phyloP scores from a whole-genome alignment of 306 rosid species.

The apple (Malus domestica) region ASM211411v1 NC_041800.1:28470233-28470732 shows the following conservation, averaged over 20 bases:
- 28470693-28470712: constrained; percentile 82
- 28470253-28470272: no score
- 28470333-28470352: no score
- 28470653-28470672: constrained; percentile 85
- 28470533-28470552: neutral
- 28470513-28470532: neutral
- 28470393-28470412: no score
- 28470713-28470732: constrained; percentile 79
- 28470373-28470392: no score
- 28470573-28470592: neutral
- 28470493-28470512: neutral
- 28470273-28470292: no score
- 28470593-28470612: constrained; percentile 1
- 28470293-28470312: no score
- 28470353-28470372: no score
- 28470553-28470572: neutral
- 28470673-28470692: constrained; percentile 89
- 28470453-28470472: neutral
- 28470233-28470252: no score
- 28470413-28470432: no score
- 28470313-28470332: no score
- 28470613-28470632: constrained; percentile 49
- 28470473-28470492: no score
- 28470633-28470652: constrained; percentile 80
- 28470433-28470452: no score